These are phyloP conservation scores for Yamadazyma dendronema DNA, from an alignment of 1,139 yeast species.

Conservation along the genomic window DNA sequence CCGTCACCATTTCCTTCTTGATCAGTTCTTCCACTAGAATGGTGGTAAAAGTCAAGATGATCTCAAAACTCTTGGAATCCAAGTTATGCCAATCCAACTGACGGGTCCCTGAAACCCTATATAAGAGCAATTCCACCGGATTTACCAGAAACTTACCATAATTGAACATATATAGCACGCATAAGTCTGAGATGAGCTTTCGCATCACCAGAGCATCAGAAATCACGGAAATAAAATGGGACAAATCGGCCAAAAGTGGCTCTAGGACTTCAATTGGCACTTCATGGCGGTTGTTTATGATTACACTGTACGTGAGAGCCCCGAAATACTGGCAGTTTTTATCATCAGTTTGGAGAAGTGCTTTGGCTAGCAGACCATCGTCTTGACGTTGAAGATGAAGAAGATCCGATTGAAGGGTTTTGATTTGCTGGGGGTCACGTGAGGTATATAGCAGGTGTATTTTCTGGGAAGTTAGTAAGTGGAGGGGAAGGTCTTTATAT, in stretches of 20 bases:
- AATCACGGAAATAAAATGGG: constrained; percentile 6
- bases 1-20: constrained; percentile 27
- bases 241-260: constrained; percentile 11
- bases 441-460: constrained; percentile 43
- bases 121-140: neutral
- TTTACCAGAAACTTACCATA: constrained; percentile 15
- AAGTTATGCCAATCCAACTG: constrained; percentile 2
- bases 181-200: constrained; percentile 50
- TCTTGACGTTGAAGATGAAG: constrained; percentile 56
- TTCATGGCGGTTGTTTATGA: constrained; percentile 39
- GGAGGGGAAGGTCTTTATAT: neutral
- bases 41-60: constrained; percentile 36
- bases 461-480: constrained; percentile 16
- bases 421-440: constrained; percentile 42
- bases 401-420: constrained; percentile 47
- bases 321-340: constrained; percentile 66
- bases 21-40: constrained; percentile 57
- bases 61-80: constrained; percentile 9
- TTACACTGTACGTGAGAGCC: constrained; percentile 64
- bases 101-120: neutral
- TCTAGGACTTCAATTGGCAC: constrained; percentile 10
- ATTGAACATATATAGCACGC: constrained; percentile 45
- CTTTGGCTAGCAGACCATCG: constrained; percentile 51
- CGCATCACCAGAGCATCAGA: constrained; percentile 24
- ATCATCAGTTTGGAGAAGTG: constrained; percentile 39